A percentile compares a stretch with the other conserved stretches of the same genome.
Evolutionary conservation across 805 yeast genomes (phyloP).

Genomic region (Yamadazyma scolyti): DNA sequence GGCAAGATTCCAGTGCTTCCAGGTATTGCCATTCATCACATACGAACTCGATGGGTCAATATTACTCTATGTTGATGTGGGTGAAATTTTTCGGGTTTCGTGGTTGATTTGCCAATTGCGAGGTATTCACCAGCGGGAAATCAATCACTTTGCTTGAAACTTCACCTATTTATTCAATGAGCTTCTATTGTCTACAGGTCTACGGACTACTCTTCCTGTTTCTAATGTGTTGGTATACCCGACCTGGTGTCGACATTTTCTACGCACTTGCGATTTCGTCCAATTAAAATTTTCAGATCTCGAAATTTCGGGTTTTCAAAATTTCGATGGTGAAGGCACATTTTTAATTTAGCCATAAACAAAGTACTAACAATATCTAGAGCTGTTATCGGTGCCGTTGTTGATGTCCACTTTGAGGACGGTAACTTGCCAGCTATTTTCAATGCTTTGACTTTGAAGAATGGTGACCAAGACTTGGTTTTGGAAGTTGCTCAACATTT

Average conservation of each 20-base stretch:
- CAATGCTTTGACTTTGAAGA: conserved; percentile 90
- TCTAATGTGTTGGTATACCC: too few relatives aligned
- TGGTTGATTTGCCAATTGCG: too few relatives aligned
- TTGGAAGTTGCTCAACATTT: conserved; percentile 99
- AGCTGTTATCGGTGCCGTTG: conserved; percentile 99
- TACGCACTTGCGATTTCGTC: conserved; percentile 18
- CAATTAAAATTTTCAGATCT: conserved; percentile 23
- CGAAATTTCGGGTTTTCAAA: conserved; percentile 3
- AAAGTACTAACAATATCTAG: conserved; percentile 44
- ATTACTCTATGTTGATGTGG: too few relatives aligned
- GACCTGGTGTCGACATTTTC: too few relatives aligned
- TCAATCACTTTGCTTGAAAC: too few relatives aligned
- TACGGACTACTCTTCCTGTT: too few relatives aligned
- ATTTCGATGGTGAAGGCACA: background rate
- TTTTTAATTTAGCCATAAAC: background rate
- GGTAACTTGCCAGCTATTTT: conserved; percentile 96
- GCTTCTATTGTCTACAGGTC: too few relatives aligned
- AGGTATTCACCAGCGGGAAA: too few relatives aligned
- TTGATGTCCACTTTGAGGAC: conserved; percentile 97
- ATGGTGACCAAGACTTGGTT: conserved; percentile 74
- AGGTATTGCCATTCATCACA: too few relatives aligned
- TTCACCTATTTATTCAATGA: too few relatives aligned
- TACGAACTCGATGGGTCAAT: too few relatives aligned
- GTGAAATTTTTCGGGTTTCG: too few relatives aligned
- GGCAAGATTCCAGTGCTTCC: background rate